These are phyloP conservation scores for Prosopis cineraria DNA, from an alignment of 306 rosid species.

Conservation along the genomic window DNA sequence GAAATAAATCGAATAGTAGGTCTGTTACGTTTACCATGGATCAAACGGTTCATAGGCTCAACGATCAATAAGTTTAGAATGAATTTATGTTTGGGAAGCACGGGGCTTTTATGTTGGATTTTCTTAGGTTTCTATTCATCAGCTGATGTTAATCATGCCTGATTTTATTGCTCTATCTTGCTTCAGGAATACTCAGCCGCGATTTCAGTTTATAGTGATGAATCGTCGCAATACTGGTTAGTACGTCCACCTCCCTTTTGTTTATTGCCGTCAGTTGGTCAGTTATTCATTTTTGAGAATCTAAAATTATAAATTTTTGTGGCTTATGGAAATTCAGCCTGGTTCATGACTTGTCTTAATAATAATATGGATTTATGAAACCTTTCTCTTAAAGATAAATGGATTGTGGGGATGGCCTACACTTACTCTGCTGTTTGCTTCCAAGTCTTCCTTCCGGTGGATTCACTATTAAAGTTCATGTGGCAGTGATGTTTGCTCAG, in stretches of 20 bases:
- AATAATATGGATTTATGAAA: not conserved
- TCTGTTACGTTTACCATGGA: not conserved
- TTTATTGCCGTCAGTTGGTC: not conserved
- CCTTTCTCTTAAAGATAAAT: not conserved
- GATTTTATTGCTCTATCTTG: not conserved
- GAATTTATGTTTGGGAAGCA: not conserved
- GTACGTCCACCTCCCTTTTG: conserved; percentile 7
- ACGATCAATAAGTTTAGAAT: not conserved
- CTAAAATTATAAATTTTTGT: not conserved
- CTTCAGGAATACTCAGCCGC: conserved; percentile 38
- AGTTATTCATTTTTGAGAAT: not conserved
- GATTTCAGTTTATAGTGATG: conserved; percentile 44
- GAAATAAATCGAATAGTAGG: not conserved
- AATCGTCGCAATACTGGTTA: conserved; percentile 43
- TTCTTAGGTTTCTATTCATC: not conserved
- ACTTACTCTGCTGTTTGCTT: not conserved
- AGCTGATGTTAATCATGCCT: not conserved
- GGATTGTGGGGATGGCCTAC: not conserved
- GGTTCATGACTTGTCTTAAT: not conserved
- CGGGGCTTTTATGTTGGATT: not conserved
- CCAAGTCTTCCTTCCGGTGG: not conserved
- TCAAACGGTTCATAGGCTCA: not conserved
- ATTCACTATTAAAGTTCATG: not conserved
- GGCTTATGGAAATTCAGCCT: conserved; percentile 1
- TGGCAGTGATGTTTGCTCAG: not conserved